phyloP scores from a whole-genome alignment of 768 basidiomycete species.

The Macrocybe gigantea region DNA sequence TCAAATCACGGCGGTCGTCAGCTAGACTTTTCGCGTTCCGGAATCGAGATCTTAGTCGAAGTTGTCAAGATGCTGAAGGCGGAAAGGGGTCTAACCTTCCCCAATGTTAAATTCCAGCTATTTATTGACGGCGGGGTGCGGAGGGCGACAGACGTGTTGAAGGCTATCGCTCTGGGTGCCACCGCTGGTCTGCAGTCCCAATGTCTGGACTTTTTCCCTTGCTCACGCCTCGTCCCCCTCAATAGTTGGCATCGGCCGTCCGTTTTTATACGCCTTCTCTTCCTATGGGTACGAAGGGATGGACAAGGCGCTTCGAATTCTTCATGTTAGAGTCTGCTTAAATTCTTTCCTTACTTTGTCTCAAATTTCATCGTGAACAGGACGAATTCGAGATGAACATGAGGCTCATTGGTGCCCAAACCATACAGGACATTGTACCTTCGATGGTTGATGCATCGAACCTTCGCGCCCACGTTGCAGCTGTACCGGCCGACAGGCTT shows the following conservation, averaged over 20 bases:
- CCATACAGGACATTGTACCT: conserved; percentile 72
- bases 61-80: conserved; percentile 69
- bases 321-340: conserved; percentile 44
- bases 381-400: conserved; percentile 99
- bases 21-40: conserved; percentile 78
- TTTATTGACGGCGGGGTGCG: conserved; percentile 95
- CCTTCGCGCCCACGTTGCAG: conserved; percentile 56
- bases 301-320: conserved; percentile 72
- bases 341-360: background rate
- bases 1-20: conserved; percentile 84
- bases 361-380: conserved; percentile 28
- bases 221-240: conserved; percentile 14
- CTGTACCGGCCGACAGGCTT: conserved; percentile 68
- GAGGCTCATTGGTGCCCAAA: conserved; percentile 83
- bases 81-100: conserved; percentile 63
- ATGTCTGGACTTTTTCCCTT: conserved; percentile 35
- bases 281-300: conserved; percentile 88
- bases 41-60: conserved; percentile 85
- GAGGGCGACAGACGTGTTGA: conserved; percentile 84
- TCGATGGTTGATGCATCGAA: conserved; percentile 87
- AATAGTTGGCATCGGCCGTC: conserved; percentile 75
- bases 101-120: conserved; percentile 76
- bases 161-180: conserved; percentile 86
- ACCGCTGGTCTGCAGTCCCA: conserved; percentile 53
- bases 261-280: conserved; percentile 85